phyloP scores from a whole-genome alignment of 257 asterid species.

The Echites panduratus region DNA sequence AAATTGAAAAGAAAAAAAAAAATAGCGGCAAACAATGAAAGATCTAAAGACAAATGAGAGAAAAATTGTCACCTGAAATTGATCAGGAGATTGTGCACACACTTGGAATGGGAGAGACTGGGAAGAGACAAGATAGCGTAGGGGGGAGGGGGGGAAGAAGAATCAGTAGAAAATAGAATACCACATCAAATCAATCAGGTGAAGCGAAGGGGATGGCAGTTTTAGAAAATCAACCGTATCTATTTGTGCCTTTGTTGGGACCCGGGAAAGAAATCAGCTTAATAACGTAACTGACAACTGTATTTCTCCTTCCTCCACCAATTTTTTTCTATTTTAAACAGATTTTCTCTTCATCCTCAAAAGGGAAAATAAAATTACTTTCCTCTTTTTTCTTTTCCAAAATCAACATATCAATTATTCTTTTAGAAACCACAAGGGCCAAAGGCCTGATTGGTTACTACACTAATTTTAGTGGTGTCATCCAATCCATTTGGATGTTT shows the following conservation, averaged over 20 bases:
- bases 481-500: too few species aligned
- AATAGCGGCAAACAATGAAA: not conserved
- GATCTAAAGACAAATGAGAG: not conserved
- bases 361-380: too few species aligned
- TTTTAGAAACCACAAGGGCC: too few species aligned
- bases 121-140: not conserved
- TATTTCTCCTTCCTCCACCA: not conserved
- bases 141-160: not conserved
- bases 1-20: not conserved
- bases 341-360: too few species aligned
- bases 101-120: not conserved
- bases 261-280: not conserved
- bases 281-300: not conserved
- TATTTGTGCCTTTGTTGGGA: not conserved
- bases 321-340: not conserved
- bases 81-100: constrained; percentile 5
- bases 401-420: too few species aligned
- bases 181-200: not conserved
- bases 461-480: too few species aligned
- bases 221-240: constrained; percentile 2
- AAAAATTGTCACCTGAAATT: constrained; percentile 8
- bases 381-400: too few species aligned
- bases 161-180: not conserved
- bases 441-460: too few species aligned
- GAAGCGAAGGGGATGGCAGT: not conserved